Base-by-base conservation (phyloP, 2,329 filamentous ascomycete genomes). In the Paecilomyces sp. region DNA sequence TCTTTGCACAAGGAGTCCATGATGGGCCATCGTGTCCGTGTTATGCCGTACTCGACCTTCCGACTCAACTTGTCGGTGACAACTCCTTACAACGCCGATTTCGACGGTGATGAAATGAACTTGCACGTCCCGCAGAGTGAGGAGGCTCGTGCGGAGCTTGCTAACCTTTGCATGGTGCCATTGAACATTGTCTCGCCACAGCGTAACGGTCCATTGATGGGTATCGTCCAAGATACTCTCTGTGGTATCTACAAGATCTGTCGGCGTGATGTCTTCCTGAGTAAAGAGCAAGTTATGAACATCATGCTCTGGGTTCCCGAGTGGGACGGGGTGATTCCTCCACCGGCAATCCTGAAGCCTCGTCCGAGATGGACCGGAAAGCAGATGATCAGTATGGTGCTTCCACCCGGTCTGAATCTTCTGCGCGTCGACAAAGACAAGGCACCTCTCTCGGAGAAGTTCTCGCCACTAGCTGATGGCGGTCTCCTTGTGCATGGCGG, bases 81-180 rank as follows among this genome's bases (percentile, higher is more conserved):
- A 0, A 96, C 92, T 30, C 94, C 94, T 0, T 99, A 99, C 82
- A 99, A 99, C 79, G 94, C 94, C 68, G 94, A 99, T 90, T 99
- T 99, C 79, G 94, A 99, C 72, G 94, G 94, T 79, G 94, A 99
- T 75, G 94, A 99, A 78, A 99, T 99, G 94, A 99, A 99, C 74
- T 86, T 99, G 79, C 94, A 99, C 84, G 95, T 99, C 57, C 95
- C 94, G 3, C 94, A 99, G 72, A 94, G 90, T 41, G 92, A 99
- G 72, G 95, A 99, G 76, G 95, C 95, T 34, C 89, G 94, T 62
- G 92, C 95, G 54, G 94, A 99, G 76, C 86, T 99, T 67, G 91
- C 87, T 75, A 89, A 97, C 73, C 85, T 99, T 13, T 97, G 93
- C 75, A 89, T 97, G 84, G 94, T 99, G n/a, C 94, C 94, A 0